These are phyloP conservation scores for Dactylellina cionopaga DNA, from an alignment of 2,329 filamentous ascomycete species.

Conservation along the genomic window DNA sequence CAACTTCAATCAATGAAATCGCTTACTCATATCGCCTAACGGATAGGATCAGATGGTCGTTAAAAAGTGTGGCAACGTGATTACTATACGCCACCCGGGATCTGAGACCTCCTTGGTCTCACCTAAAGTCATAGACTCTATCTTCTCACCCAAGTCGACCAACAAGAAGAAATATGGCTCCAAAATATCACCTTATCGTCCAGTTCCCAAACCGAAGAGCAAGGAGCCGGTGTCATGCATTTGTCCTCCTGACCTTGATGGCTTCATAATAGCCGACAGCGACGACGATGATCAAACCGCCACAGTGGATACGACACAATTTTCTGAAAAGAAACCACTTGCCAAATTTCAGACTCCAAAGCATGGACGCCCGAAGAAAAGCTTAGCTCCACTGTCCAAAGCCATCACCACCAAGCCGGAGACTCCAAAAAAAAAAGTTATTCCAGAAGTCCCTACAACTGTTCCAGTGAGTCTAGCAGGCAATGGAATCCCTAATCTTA, in stretches of 20 bases:
- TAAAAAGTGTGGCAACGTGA: constrained; percentile 17
- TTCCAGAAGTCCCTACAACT: background rate
- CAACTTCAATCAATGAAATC: background rate
- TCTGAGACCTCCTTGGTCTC: no score
- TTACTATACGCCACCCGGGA: no score
- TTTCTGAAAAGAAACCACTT: background rate
- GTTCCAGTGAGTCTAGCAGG: background rate
- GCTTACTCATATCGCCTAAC: background rate
- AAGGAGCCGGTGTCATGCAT: background rate
- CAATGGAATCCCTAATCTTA: background rate
- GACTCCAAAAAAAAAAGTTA: background rate
- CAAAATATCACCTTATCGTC: constrained; percentile 15
- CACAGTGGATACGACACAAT: background rate
- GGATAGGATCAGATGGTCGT: constrained; percentile 12
- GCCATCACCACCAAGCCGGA: background rate
- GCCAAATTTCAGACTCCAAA: background rate
- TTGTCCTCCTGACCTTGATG: constrained; percentile 12
- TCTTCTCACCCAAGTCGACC: no score
- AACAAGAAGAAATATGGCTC: background rate
- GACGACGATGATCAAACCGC: background rate
- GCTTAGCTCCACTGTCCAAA: background rate
- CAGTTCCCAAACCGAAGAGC: background rate
- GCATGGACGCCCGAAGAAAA: background rate
- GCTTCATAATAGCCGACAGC: constrained; percentile 27
- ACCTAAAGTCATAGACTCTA: no score